Base-by-base conservation (phyloP, 1,284 basidiomycete species). In the Athelia psychrophila region DNA sequence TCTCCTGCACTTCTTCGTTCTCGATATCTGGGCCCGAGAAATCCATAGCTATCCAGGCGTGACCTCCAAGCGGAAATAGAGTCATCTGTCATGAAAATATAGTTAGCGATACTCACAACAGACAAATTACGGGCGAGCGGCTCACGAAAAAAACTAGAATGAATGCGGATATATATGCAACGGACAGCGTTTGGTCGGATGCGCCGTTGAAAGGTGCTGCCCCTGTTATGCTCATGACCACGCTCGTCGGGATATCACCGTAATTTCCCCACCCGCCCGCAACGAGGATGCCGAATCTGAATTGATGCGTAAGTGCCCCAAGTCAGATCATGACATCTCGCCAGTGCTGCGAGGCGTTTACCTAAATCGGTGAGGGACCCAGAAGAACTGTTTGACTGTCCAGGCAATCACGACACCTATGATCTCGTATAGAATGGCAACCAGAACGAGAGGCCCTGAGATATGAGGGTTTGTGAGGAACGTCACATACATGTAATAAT, bases 311-410 rank as follows among this genome's bases (percentile, higher is more conserved):
- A 30, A 30, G 13, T 13, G 13, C 6, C n/a, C 13, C 27, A 30
- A 5, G 27, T 30, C 27, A 30, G 27, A 30, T 30, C 27, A 30
- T 30, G 27, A 30, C 27, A 30, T 13, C 27, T 30, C 5, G 27
- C 27, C 5, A 30, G 27, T 5, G 6, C 27, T 13, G 13, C 27
- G 27, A 13, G 13, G 13, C 6, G 27, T 30, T 30, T 30, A 78
- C 45, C 86, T 74, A 60, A 93, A 93, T 33, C 88, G 79, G 56
- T 84, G 79, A 0, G 91, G 90, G 1, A 92, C 86, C 81, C 86
- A 91, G 60, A 88, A 90, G 44, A 90, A 60, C 59, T 83, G 80
- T 47, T 79, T 77, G 40, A 85, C 71, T 12, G 83, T 52, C 72
- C 76, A 84, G 0, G 83, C 82, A 10, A 87, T 68, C 1, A 70